These are phyloP conservation scores for Leccinum variicolor DNA, from an alignment of 768 basidiomycete species.

Conservation along the genomic window DNA sequence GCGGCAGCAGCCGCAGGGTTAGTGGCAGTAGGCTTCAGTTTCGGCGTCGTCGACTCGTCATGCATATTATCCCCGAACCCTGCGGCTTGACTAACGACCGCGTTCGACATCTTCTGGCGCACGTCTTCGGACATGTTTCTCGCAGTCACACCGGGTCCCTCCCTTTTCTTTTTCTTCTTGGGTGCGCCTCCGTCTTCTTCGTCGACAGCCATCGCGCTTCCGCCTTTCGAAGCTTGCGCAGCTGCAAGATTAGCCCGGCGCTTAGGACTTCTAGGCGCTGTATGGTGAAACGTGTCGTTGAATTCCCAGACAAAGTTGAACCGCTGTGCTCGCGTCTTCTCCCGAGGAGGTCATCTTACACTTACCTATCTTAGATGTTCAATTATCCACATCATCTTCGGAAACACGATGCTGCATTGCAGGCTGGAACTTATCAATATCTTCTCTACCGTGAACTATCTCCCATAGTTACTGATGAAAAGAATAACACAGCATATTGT, in stretches of 20 bases:
- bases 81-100: constrained; percentile 82
- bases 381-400: background rate
- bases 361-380: background rate
- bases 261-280: background rate
- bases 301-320: background rate
- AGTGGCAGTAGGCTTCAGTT: constrained; percentile 35
- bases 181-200: constrained; percentile 57
- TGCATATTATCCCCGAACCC: constrained; percentile 79
- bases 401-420: background rate
- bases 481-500: background rate
- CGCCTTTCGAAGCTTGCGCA: constrained; percentile 47
- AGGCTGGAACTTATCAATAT: background rate
- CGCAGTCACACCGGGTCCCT: constrained; percentile 79
- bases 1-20: constrained; percentile 30
- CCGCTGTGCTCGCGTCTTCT: background rate
- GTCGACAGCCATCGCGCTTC: constrained; percentile 28
- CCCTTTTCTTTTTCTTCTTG: constrained; percentile 80
- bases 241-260: constrained; percentile 62
- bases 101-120: constrained; percentile 88
- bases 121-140: constrained; percentile 91
- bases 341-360: too few species aligned
- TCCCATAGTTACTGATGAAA: too few species aligned
- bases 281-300: background rate
- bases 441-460: background rate
- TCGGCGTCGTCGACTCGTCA: constrained; percentile 62